Evolutionary conservation across 768 basidiomycete species (phyloP), one percentile per base, ranked within the genome.

Genomic region (Calocybe cyanea): DNA sequence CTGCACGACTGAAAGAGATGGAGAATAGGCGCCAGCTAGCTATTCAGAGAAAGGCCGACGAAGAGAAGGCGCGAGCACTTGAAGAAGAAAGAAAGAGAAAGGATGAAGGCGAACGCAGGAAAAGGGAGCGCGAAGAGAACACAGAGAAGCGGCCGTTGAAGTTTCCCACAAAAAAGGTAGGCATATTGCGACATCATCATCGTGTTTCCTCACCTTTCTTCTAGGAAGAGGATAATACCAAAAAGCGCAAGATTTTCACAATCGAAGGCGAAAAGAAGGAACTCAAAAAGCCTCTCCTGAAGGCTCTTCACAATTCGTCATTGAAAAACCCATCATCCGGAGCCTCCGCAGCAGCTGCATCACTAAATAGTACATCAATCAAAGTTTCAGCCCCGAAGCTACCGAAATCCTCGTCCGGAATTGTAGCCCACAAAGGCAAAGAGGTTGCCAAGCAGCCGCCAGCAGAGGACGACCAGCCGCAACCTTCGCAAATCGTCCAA

Each of bases 121-220:
- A 92, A 65, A 80, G 85, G 57, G 91, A 91, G 58, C 77, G 85
- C 32, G 87, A 91, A 52, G 86, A 91, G 52, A 69, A 75, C 43
- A 83, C 83, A 2, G 82, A 85, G 50, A 88, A 87, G 60, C 73
- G 81, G 37, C 75, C 76, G 0, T 53, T 83, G 18, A 85, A 83
- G 56, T 57, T 63, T 31, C 56, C 68, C 31, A 57, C 61, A n/a
- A 87, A 85, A 61, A 88, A 85, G 74, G 80, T 78, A 54, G 43
- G 17, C 21, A 14, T 35, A 51, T 45, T 36, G 14, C 31, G 28
- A 15, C 30, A 38, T 19, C 32, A 4, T n/a, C 36, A 20, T 41
- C 43, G 21, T 20, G 20, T 24, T 37, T 31, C 34, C 46, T 42
- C 21, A 44, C 43, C 11, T 42, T 25, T 37, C 24, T 34, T 57